Evolutionary conservation across 495 filamentous ascomycete genomes (phyloP).

Genomic region (Beverwykella pulmonaria): DNA sequence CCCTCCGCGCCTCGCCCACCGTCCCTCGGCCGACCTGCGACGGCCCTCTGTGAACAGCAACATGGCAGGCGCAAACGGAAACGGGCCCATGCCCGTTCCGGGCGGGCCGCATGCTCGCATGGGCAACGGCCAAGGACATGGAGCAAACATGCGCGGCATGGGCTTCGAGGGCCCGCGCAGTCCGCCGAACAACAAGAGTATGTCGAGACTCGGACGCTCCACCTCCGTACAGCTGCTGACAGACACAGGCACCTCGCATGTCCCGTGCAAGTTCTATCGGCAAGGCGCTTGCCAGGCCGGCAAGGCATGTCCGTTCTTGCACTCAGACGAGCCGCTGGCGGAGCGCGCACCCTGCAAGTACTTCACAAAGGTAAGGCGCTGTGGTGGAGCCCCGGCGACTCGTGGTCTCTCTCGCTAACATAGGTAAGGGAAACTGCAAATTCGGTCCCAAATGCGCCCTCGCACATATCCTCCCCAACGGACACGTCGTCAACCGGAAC

Average conservation of each 20-base stretch:
- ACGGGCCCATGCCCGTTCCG: conserved; percentile 45
- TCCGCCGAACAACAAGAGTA: conserved; percentile 81
- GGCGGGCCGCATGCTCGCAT: conserved; percentile 34
- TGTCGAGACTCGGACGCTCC: conserved; percentile 38
- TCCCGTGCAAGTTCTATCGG: conserved; percentile 98
- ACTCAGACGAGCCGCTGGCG: conserved; percentile 76
- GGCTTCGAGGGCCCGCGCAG: conserved; percentile 72
- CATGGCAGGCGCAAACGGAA: conserved; percentile 35
- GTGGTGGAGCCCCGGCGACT: neutral
- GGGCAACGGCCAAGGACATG: conserved; percentile 33
- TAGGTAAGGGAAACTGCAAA: conserved; percentile 88
- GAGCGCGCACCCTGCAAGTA: conserved; percentile 95
- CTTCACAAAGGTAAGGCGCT: conserved; percentile 80
- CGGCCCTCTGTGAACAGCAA: conserved; percentile 20
- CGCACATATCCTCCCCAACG: conserved; percentile 91
- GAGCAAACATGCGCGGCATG: conserved; percentile 28
- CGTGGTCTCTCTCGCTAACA: neutral
- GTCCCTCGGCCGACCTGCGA: conserved; percentile 35
- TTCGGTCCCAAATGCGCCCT: conserved; percentile 97
- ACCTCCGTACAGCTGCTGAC: neutral
- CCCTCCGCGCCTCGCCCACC: conserved; percentile 29
- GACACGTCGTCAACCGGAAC: conserved; percentile 79
- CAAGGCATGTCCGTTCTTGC: conserved; percentile 92
- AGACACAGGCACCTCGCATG: conserved; percentile 84
- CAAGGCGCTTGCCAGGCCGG: conserved; percentile 96